Base-by-base conservation (phyloP, 192 early-diverging fungal species). In the Rhizophagus sp. region DNA sequence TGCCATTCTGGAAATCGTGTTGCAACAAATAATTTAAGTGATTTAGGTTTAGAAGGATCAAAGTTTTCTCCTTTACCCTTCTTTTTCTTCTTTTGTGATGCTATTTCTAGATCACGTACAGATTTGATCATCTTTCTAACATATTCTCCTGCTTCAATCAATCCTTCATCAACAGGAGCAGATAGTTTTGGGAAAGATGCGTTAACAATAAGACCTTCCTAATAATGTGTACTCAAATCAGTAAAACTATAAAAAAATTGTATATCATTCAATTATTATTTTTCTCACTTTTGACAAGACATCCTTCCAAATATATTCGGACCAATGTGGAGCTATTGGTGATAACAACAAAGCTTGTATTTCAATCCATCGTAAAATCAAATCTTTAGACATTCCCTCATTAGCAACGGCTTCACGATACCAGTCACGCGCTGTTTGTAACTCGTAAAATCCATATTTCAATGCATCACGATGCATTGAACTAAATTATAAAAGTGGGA, bases 241-340 rank as follows among this genome's bases (percentile, higher is more conserved):
- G 24, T 33, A 17, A 67, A 67, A 17, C 17, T 47, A 12, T 47
- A 1, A 47, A 47, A 47, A 47, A 47, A 47, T 25, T 25, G 4
- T 22, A 24, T 63, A 17, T 22, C 19, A 64, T n/a, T 3, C 3
- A 64, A 64, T 64, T 44, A 34, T 36, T 41, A 44, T 9, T 39
- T 15, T n/a, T 19, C 50, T 27, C 33, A 79, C 80, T 84, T 98
- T 96, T 80, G 91, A 85, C 79, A 99, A 86, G 63, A 98, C 68
- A 25, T 88, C 85, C 49, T 82, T 83, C 97, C 97, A 99, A 62
- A 99, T 84, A 83, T 96, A 87, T 84, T 99, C 97, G 65, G 92
- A 89, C 94, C 95, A 98, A 88, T 99, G 97, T 17, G 98, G 95
- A 30, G 92, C 91, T 76, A 99, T 92, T 33, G 98, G 97, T 57